These are phyloP conservation scores for Clonostachys byssicola DNA, from an alignment of 2,329 filamentous ascomycete genomes.

Conservation along the genomic window DNA sequence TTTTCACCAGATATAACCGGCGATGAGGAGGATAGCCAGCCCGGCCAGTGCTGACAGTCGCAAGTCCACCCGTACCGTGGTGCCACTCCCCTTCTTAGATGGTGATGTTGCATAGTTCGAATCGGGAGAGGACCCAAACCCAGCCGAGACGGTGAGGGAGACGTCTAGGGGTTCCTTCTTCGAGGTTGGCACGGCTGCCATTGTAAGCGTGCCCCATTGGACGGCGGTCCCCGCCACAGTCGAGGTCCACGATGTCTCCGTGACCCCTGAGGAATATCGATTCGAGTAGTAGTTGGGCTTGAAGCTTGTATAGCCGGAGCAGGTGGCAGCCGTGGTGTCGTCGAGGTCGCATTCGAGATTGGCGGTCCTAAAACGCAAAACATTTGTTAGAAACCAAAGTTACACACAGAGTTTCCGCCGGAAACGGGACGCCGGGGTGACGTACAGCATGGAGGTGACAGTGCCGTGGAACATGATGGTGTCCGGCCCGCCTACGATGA, in stretches of 20 bases:
- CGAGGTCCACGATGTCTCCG: constrained; percentile 37
- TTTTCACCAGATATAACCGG: too few species aligned
- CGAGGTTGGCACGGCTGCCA: constrained; percentile 27
- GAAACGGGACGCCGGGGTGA: background rate
- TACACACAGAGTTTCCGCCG: background rate
- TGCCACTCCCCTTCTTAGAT: too few species aligned
- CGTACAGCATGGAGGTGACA: constrained; percentile 34
- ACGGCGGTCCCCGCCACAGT: constrained; percentile 35
- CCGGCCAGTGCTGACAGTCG: too few species aligned
- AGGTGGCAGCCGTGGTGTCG: constrained; percentile 37
- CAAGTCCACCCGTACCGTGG: too few species aligned
- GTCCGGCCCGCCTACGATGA: constrained; percentile 37
- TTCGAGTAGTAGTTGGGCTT: constrained; percentile 31
- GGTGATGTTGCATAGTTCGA: too few species aligned
- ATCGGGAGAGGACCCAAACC: background rate
- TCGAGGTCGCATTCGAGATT: constrained; percentile 33
- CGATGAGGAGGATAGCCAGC: too few species aligned
- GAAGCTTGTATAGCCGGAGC: constrained; percentile 42
- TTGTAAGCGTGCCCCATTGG: constrained; percentile 38
- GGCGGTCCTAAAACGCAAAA: background rate
- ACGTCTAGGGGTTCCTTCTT: constrained; percentile 17
- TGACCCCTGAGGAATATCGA: constrained; percentile 32
- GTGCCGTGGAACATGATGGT: constrained; percentile 39
- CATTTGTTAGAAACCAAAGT: background rate
- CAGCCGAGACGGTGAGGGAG: constrained; percentile 7